A percentile compares a stretch with the other conserved stretches of the same genome.
Conservation (phyloP, 768 basidiomycete species). For the Phylloporus scabripes region DNA sequence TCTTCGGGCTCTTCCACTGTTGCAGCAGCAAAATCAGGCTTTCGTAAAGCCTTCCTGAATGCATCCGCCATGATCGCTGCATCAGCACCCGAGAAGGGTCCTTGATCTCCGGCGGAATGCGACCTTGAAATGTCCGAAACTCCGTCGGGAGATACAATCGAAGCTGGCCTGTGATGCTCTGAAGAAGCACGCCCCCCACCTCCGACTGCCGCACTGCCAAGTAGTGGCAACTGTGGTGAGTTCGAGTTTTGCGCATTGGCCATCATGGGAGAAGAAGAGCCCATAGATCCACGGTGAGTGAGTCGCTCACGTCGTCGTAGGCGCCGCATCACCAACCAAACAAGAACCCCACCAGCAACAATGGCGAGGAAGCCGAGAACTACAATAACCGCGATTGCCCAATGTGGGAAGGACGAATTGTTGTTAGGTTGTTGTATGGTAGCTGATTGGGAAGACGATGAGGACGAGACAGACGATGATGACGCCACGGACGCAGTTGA, state of each 20-base stretch:
- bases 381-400: constrained; percentile 90
- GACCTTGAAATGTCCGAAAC: constrained; percentile 65
- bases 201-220: constrained; percentile 32
- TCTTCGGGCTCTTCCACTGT: constrained; percentile 60
- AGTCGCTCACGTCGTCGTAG: constrained; percentile 48
- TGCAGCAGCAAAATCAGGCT: constrained; percentile 76
- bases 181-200: constrained; percentile 31
- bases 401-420: constrained; percentile 61
- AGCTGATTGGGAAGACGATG: constrained; percentile 22
- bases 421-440: constrained; percentile 41
- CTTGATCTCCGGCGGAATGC: constrained; percentile 56
- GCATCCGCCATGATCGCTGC: constrained; percentile 93
- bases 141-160: constrained; percentile 58
- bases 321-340: constrained; percentile 69
- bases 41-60: constrained; percentile 81
- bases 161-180: constrained; percentile 31
- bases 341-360: constrained; percentile 57
- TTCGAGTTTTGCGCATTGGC: constrained; percentile 43
- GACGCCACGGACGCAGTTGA: constrained; percentile 38
- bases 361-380: constrained; percentile 83
- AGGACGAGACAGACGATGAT: constrained; percentile 32
- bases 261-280: constrained; percentile 82
- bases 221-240: constrained; percentile 44
- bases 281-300: constrained; percentile 68
- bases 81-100: constrained; percentile 76